These are phyloP conservation scores for Astragalus glycyphyllos DNA, from an alignment of 306 rosid species.

Conservation along the genomic window DNA sequence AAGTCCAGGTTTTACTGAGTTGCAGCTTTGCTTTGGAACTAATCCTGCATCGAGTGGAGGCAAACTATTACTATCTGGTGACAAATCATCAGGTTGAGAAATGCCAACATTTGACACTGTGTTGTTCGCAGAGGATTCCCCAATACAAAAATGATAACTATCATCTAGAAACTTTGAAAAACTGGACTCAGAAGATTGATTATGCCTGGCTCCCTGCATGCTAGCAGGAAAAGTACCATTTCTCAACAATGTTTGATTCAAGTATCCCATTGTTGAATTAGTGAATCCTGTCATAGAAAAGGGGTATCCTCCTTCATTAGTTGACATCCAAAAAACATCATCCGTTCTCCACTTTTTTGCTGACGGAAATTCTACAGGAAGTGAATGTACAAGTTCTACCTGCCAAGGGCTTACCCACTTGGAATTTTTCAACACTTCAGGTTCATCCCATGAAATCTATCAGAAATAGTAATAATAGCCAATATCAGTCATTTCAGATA, in stretches of 20 bases:
- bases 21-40: slow-evolving; percentile 47
- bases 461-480: slow-evolving; percentile 13
- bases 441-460: slow-evolving; percentile 77
- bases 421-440: slow-evolving; percentile 57
- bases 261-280: slow-evolving; percentile 53
- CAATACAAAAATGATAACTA: slow-evolving; percentile 18
- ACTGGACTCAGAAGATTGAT: slow-evolving; percentile 46
- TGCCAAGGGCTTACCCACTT: slow-evolving; percentile 80
- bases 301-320: slow-evolving; percentile 49
- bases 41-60: slow-evolving; percentile 49
- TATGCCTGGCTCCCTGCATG: slow-evolving; percentile 96
- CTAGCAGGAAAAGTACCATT: slow-evolving; percentile 66
- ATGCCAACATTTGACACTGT: slow-evolving; percentile 52
- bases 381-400: slow-evolving; percentile 56
- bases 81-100: slow-evolving; percentile 50
- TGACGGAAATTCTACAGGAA: slow-evolving; percentile 42
- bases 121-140: slow-evolving; percentile 47
- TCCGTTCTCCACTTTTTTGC: slow-evolving; percentile 54
- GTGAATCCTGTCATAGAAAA: slow-evolving; percentile 40
- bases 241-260: slow-evolving; percentile 55
- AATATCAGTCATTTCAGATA: slow-evolving; percentile 30
- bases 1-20: slow-evolving; percentile 48
- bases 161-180: slow-evolving; percentile 38
- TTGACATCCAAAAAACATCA: slow-evolving; percentile 23
- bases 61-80: slow-evolving; percentile 62